Evolutionary conservation across 139 green algal genomes (phyloP), one percentile per base, ranked within the genome.

Genomic region (Closterium sp.): DNA sequence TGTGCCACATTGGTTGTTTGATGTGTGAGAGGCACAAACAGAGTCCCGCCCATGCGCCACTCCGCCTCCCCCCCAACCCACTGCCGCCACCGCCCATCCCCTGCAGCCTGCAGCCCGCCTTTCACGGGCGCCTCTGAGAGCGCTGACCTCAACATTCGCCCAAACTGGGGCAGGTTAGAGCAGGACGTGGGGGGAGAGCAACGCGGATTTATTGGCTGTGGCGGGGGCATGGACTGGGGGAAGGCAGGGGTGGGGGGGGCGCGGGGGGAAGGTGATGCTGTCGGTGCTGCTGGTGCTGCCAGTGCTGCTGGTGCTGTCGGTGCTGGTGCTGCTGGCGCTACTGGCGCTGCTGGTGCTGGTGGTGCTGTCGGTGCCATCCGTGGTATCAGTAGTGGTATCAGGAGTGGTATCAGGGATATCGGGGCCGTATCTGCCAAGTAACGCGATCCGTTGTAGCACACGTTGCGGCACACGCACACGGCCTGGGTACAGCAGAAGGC

Each of bases 361-460:
- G n/a, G n/a, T n/a, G n/a, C n/a, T n/a, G n/a, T n/a, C n/a, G n/a
- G n/a, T n/a, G n/a, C n/a, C n/a, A n/a, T n/a, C n/a, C n/a, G n/a
- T n/a, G n/a, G n/a, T n/a, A n/a, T n/a, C n/a, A n/a, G n/a, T n/a
- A n/a, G n/a, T n/a, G n/a, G n/a, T n/a, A n/a, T n/a, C n/a, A n/a
- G n/a, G n/a, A n/a, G n/a, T 24, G 2, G 70, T 24, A 27, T 86
- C 45, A 13, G 11, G 1, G 45, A 19, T 70, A 70, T 70, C 45
- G 79, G 79, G 79, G 1, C 27, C 27, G 79, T 28, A 87, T 29
- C n/a, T 29, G 38, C 73, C 32, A 9, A 92, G 24, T 2, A 92
- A 38, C 4, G 85, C 21, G 34, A 89, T 2, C 89, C 89, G 31
- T 86, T 92, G 38, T 92, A 92, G 89, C 89, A 92, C 2, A 92